Evolutionary conservation across 306 rosid species (phyloP), one percentile per base, ranked within the genome.

Genomic region (Pterocarpus macrocarpus): DNA sequence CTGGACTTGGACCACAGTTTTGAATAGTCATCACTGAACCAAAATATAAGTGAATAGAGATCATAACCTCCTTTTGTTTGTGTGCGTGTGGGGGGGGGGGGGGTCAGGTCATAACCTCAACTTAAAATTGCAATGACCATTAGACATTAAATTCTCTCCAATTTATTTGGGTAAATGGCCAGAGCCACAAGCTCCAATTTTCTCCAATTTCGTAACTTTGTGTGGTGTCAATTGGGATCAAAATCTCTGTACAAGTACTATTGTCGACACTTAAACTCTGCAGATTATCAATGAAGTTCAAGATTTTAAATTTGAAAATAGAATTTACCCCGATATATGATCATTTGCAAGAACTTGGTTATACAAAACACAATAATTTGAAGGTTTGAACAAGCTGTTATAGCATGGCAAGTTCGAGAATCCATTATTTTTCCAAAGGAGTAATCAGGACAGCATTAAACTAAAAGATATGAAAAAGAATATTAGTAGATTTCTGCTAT

Each of bases 1-100:
- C 61, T 84, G n/a, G 52, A 78, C 81, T 76, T 59, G 81, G 81
- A 84, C 84, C 83, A 78, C 81, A 61, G 2, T 56, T 28, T 65
- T 63, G 36, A 62, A 44, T 43, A 57, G 43, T 84, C 53, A 61
- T 84, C 69, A 58, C 77, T 12, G 8, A 22, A 47, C 53, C 13
- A 1, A 11, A 47, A 47, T 9, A 47, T 47, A 55, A 55, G 61
- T 5, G 61, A 55, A 55, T 55, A n/a, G 10, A 43, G 14, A 9
- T 47, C 53, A 47, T 4, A 10, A 12, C 53, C 67, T 16, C 78
- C 1, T 41, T 41, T 43, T 41, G 6, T 22, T 0, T 22, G 28
- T 22, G 28, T 22, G 28, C 1, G 28, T 22, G 28, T 1, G 28
- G 28, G 28, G 28, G 28, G 28, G 28, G 28, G 28, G 28, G 28